Evolutionary conservation across 768 basidiomycete genomes (phyloP), one percentile per base, ranked within the genome.

Genomic region (Kwoniella botswanensis): DNA sequence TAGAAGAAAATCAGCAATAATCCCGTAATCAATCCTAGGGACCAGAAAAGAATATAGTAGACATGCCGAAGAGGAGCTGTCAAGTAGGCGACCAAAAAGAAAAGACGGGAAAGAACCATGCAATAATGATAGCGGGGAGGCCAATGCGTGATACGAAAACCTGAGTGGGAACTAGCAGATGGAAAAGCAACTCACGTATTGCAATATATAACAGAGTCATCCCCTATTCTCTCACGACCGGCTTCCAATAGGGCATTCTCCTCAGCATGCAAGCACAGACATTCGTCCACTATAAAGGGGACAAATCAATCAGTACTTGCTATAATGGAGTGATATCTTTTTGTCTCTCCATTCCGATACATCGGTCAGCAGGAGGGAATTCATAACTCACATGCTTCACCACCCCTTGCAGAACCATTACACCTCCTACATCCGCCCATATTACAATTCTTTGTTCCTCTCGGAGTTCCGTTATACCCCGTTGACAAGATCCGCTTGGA

Each of bases 171-270:
- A 35, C 6, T 35, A 1, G 35, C 6, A 9, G 35, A 35, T 35
- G 5, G 7, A 35, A 35, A 35, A 35, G 35, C 35, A 18, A 83
- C 92, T 74, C 70, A 98, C 94, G 97, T 99, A 79, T 99, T 99
- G 87, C 97, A 99, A 82, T 98, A 99, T 15, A 99, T 81, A n/a
- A 93, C 91, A 2, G 92, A 88, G 62, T 86, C 84, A 58, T 81
- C 80, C 1, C 85, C 86, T n/a, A 96, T 88, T 58, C 97, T 86
- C 70, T 98, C 97, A 68, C 93, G 85, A 18, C 97, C 96, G 1
- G 94, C 94, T 85, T 98, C 96, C 2, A 98, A 84, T 15, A 98
- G 86, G 0, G 96, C 97, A 79, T 98, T 99, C 85, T 99, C 97
- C 84, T 99, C 97, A 0, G 97, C 97, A 82, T 99, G 97, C 11